These are phyloP conservation scores for Allantophomopsis lycopodina DNA, from an alignment of 2,329 filamentous ascomycete genomes.

Conservation along the genomic window DNA sequence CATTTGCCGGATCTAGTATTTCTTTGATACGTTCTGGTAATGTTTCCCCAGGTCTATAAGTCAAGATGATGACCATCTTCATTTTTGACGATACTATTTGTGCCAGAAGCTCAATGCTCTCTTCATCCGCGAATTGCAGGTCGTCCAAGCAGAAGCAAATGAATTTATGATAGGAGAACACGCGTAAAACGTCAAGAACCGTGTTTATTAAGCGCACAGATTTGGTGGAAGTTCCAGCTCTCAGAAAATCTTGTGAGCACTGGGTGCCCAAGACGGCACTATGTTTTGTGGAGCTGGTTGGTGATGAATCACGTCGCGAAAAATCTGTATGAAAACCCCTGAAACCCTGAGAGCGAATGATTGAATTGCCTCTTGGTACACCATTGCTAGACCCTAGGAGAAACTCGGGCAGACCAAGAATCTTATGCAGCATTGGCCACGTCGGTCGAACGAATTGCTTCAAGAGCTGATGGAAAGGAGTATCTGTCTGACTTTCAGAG, in stretches of 20 bases:
- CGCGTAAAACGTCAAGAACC: conserved; percentile 71
- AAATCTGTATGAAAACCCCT: conserved; percentile 14
- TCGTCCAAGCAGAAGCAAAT: conserved; percentile 86
- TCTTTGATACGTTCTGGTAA: conserved; percentile 37
- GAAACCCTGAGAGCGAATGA: conserved; percentile 13
- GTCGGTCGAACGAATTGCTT: conserved; percentile 49
- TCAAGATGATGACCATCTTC: conserved; percentile 71
- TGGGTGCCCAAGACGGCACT: conserved; percentile 25
- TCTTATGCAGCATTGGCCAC: conserved; percentile 49
- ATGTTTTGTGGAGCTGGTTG: conserved; percentile 10
- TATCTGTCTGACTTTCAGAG: conserved; percentile 52
- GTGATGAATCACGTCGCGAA: conserved; percentile 12
- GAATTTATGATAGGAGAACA: conserved; percentile 72
- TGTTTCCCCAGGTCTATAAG: conserved; percentile 56
- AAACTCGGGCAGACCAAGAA: conserved; percentile 57
- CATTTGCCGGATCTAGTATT: conserved; percentile 38
- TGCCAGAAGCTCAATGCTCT: conserved; percentile 71
- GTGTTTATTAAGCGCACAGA: conserved; percentile 72
- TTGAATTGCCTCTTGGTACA: conserved; percentile 5
- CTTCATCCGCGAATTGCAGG: conserved; percentile 78
- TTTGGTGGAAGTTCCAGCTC: conserved; percentile 42
- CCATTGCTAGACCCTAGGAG: conserved; percentile 29
- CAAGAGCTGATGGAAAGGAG: conserved; percentile 44
- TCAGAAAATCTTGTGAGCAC: conserved; percentile 45
- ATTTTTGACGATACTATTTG: conserved; percentile 69